Base-by-base conservation (phyloP, 2,329 filamentous ascomycete species). In the Periconia macrospinosa region DNA sequence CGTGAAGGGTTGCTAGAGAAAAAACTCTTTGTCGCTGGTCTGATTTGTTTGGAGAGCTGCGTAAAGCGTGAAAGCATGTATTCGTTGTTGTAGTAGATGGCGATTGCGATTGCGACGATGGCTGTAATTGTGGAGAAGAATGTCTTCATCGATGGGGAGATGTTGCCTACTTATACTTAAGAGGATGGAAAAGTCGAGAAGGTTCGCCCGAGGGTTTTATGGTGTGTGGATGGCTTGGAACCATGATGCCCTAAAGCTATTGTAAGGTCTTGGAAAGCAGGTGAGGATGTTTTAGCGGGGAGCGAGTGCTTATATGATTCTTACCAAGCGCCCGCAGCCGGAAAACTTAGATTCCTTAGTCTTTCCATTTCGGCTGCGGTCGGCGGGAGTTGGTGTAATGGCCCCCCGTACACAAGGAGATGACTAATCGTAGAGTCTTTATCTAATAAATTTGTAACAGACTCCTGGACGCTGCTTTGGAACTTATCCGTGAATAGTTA, bases 21-120 rank as follows among this genome's bases (percentile, higher is more conserved):
- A 30, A 63, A 41, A 17, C 52, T 58, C 41, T 47, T 59, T 19
- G 59, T 56, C 13, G 60, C 66, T 49, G 70, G 62, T 54, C 58
- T 61, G 27, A 70, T 62, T 48, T 67, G 66, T 49, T 64, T 67
- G 1, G 67, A 62, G 41, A 71, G 55, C 41, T 65, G 61, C 41
- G 67, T 60, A 18, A 78, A 57, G 58, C 73, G 62, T 19, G 70
- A 68, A 54, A 76, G 68, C 75, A 78, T 77, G 52, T 73, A 77
- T 62, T 72, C 66, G 61, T 67, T 65, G 61, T 74, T 68, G 62
- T 73, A 72, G 53, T 72, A 72, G 52, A 70, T 49, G 50, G 65
- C 70, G 53, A 77, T 68, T 58, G 63, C 67, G 47, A 78, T 69
- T 62, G 76, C 75, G 63, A 73, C 58, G 61, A 77, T 67, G 67